A percentile compares a stretch with the other conserved stretches of the same genome.
Conservation (phyloP, 164 flowering plant species). For the Liquidambar formosana region DNA sequence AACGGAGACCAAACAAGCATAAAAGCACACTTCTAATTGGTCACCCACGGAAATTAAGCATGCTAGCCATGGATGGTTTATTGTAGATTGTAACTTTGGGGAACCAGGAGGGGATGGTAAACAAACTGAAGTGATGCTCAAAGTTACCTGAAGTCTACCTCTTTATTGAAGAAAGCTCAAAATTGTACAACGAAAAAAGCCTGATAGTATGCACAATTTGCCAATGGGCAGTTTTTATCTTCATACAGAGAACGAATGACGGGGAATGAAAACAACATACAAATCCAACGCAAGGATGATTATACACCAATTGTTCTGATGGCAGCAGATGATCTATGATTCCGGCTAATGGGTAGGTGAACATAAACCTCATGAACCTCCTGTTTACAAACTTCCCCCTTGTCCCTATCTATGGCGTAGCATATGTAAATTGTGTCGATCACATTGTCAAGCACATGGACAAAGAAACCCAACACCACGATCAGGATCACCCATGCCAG, state of each 20-base stretch:
- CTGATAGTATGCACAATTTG: slow-evolving; percentile 20
- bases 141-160: slow-evolving; percentile 1
- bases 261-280: background rate
- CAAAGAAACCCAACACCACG: slow-evolving; percentile 62
- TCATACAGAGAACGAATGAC: slow-evolving; percentile 21
- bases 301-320: slow-evolving; percentile 41
- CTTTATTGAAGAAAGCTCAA: slow-evolving; percentile 21
- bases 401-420: slow-evolving; percentile 89
- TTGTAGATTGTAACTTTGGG: too few relatives aligned
- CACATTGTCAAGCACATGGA: slow-evolving; percentile 79
- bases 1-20: background rate
- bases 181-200: slow-evolving; percentile 13
- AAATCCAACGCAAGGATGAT: background rate
- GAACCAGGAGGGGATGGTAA: too few relatives aligned
- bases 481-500: slow-evolving; percentile 64
- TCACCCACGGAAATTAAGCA: background rate
- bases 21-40: background rate
- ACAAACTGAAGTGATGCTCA: background rate
- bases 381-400: slow-evolving; percentile 76
- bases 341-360: slow-evolving; percentile 68
- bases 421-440: slow-evolving; percentile 85
- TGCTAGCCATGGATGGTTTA: too few relatives aligned
- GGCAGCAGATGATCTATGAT: slow-evolving; percentile 35
- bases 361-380: slow-evolving; percentile 86
- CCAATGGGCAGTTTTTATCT: slow-evolving; percentile 10